A percentile compares a stretch with the other conserved stretches of the same genome.
These are phyloP conservation scores for Fragilariopsis cylindrus DNA, from an alignment of 108 stramenopile species.

Conservation along the genomic window DNA sequence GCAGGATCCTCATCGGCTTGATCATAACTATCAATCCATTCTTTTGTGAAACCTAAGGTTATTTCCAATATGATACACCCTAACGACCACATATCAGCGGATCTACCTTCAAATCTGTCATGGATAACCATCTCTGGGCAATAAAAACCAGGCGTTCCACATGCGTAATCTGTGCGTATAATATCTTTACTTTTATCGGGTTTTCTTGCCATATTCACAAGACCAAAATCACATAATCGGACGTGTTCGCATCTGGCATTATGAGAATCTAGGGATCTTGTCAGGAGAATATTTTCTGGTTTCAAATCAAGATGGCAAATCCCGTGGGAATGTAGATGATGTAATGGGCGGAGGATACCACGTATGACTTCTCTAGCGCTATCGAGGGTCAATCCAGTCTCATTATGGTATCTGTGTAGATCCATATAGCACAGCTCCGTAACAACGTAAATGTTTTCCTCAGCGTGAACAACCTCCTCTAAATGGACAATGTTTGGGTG, in stretches of 20 bases:
- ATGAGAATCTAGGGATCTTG: slow-evolving; percentile 11
- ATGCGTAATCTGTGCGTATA: slow-evolving; percentile 43
- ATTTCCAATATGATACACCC: slow-evolving; percentile 75
- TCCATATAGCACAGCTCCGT: slow-evolving; percentile 51
- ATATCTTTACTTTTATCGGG: slow-evolving; percentile 29
- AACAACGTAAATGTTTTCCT: slow-evolving; percentile 91
- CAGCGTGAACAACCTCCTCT: slow-evolving; percentile 82
- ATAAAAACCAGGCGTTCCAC: slow-evolving; percentile 78
- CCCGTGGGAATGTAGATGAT: slow-evolving; percentile 34
- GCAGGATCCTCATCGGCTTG: slow-evolving; percentile 2
- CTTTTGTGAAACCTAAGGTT: slow-evolving; percentile 32
- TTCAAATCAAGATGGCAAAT: slow-evolving; percentile 55
- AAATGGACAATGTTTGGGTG: slow-evolving; percentile 86
- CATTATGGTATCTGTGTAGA: slow-evolving; percentile 33
- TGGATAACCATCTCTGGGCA: slow-evolving; percentile 72
- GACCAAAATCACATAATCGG: slow-evolving; percentile 70
- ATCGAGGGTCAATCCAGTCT: slow-evolving; percentile 24
- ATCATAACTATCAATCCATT: slow-evolving; percentile 41
- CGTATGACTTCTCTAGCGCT: slow-evolving; percentile 29
- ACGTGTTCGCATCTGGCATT: slow-evolving; percentile 28
- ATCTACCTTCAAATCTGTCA: slow-evolving; percentile 38
- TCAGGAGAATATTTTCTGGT: slow-evolving; percentile 56
- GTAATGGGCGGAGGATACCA: slow-evolving; percentile 40
- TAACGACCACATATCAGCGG: slow-evolving; percentile 70
- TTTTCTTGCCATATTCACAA: slow-evolving; percentile 40